These are phyloP conservation scores for Alternaria burnsii DNA, from an alignment of 2,329 filamentous ascomycete genomes.

Conservation along the genomic window DNA sequence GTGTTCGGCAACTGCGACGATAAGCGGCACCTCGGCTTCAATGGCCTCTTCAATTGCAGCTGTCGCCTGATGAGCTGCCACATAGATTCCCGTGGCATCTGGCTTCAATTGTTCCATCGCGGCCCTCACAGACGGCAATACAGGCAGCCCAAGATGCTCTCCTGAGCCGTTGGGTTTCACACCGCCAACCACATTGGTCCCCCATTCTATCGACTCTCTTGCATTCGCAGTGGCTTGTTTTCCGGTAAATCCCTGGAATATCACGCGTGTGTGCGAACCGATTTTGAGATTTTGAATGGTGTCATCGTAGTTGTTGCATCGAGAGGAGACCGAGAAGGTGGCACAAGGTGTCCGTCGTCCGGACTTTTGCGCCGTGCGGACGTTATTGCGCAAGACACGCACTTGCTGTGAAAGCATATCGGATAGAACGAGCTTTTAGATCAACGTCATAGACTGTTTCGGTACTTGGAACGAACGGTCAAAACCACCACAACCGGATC, in stretches of 20 bases:
- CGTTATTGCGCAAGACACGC: conserved; percentile 17
- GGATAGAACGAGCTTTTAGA: conserved; percentile 8
- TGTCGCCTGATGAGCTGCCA: conserved; percentile 76
- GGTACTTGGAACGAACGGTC: neutral
- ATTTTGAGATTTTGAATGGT: conserved; percentile 73
- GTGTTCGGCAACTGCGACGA: conserved; percentile 82
- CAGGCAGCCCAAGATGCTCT: conserved; percentile 76
- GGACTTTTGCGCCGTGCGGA: conserved; percentile 3
- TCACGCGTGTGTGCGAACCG: conserved; percentile 70
- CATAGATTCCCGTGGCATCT: conserved; percentile 81
- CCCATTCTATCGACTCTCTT: conserved; percentile 77
- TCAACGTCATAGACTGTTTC: conserved; percentile 17
- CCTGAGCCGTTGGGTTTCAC: conserved; percentile 75
- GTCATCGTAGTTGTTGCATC: conserved; percentile 61
- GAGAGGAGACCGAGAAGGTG: conserved; percentile 41
- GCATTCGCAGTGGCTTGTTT: conserved; percentile 77
- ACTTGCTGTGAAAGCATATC: conserved; percentile 28
- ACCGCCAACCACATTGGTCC: conserved; percentile 81
- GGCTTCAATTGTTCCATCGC: conserved; percentile 76
- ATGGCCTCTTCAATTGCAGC: conserved; percentile 81
- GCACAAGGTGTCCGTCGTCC: conserved; percentile 19
- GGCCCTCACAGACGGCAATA: conserved; percentile 72
- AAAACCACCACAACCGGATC: neutral
- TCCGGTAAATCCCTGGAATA: conserved; percentile 77
- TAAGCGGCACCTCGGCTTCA: conserved; percentile 77